Conservation (phyloP, 495 filamentous ascomycete genomes). For the Hypoxylon trugodes region DNA sequence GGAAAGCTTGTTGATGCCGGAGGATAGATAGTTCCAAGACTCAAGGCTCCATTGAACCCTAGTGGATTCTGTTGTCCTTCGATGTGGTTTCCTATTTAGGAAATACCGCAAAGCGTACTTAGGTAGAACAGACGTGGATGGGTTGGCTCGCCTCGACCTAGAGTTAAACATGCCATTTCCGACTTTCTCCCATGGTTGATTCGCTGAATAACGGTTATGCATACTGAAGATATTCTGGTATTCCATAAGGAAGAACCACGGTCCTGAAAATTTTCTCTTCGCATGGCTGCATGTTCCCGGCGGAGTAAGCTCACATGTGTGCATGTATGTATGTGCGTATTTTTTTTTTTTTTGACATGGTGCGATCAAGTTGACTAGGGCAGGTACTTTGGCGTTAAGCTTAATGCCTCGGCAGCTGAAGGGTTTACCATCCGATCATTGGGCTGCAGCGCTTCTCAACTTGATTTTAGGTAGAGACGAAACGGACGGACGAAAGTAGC, state of each 20-base stretch:
- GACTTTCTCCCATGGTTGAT: constrained; percentile 1
- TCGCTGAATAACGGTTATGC: constrained; percentile 13
- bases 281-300: constrained; percentile 23
- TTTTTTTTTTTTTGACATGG: constrained; percentile 16
- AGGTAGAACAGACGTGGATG: constrained; percentile 5
- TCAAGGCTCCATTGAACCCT: constrained; percentile 3
- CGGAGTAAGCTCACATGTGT: constrained; percentile 28
- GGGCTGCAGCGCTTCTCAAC: constrained; percentile 13
- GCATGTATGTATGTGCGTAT: no score
- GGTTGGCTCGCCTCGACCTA: not conserved
- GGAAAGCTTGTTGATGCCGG: constrained; percentile 17
- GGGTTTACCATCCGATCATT: constrained; percentile 13
- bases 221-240: constrained; percentile 2
- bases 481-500: constrained; percentile 19
- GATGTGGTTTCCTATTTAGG: constrained; percentile 21
- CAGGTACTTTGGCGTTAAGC: constrained; percentile 12
- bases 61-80: constrained; percentile 6
- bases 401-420: constrained; percentile 28
- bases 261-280: constrained; percentile 14
- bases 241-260: constrained; percentile 15
- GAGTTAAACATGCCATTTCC: constrained; percentile 11
- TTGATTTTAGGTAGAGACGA: constrained; percentile 6
- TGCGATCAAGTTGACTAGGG: not conserved
- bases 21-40: constrained; percentile 2
- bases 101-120: not conserved